phyloP scores from a whole-genome alignment of 2,329 filamentous ascomycete genomes.

The Botrytis fragariae region DNA sequence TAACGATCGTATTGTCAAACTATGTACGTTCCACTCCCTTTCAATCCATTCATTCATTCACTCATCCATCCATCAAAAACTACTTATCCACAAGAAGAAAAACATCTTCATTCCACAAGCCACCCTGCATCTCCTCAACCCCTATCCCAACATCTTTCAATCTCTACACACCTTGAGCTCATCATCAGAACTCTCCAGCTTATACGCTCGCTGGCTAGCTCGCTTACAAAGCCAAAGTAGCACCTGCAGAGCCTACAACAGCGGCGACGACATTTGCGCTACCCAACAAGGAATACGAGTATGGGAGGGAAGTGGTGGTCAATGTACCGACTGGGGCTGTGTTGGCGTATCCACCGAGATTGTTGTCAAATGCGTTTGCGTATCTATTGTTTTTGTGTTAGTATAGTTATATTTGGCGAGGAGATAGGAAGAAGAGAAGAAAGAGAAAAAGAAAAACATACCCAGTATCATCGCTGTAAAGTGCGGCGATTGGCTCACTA shows the following conservation, averaged over 20 bases:
- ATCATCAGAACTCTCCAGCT: background rate
- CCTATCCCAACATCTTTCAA: background rate
- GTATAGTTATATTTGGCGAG: background rate
- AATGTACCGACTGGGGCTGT: constrained; percentile 52
- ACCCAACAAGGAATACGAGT: constrained; percentile 53
- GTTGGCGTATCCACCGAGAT: constrained; percentile 48
- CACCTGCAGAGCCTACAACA: constrained; percentile 38
- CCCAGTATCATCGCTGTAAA: constrained; percentile 26
- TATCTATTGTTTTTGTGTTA: constrained; percentile 22
- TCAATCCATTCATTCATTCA: background rate
- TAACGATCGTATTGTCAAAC: background rate
- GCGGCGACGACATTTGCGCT: constrained; percentile 46
- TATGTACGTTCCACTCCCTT: background rate
- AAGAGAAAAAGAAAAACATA: background rate
- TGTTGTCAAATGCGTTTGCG: constrained; percentile 45
- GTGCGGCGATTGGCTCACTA: constrained; percentile 37
- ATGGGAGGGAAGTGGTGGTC: constrained; percentile 43
- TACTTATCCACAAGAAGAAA: background rate
- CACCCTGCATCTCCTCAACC: background rate
- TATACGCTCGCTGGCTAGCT: background rate
- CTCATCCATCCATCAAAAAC: background rate
- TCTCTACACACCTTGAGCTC: background rate
- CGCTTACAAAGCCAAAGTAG: constrained; percentile 36
- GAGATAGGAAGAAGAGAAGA: too few species aligned
- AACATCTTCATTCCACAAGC: background rate